Evolutionary conservation across 2,329 filamentous ascomycete genomes (phyloP), one percentile per base, ranked within the genome.

Genomic region (Fusarium liriodendri): DNA sequence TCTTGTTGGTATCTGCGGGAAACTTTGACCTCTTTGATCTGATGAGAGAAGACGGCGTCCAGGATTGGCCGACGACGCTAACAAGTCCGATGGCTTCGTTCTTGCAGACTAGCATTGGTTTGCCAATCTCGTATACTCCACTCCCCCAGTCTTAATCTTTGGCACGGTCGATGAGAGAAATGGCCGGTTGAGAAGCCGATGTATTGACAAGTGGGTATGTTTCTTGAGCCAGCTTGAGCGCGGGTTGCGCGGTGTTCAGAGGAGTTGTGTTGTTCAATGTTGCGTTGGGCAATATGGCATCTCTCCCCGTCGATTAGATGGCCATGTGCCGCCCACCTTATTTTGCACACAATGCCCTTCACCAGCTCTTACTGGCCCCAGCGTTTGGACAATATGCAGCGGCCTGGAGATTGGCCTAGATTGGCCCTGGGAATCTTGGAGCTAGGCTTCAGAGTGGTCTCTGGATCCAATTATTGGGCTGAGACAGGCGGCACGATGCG

Each of bases 401-500:
- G 62, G 50, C 59, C 62, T 72, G 35, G 55, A 67, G 76, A 77
- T 75, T 75, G 64, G 67, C 59, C 60, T 64, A 69, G 76, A 77
- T 75, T 75, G 63, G 66, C 59, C 58, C 64, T 65, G 62, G 66
- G 69, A 61, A 65, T 66, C 64, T 72, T 68, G 42, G 68, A 72
- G 73, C 73, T 72, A 78, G 65, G 67, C 71, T 74, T 69, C 60
- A 76, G 61, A 71, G 57, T 72, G 54, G 45, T 37, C 60, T 67
- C 68, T 64, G 69, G 65, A 72, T 63, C 77, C 75, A 78, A 77
- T 78, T 76, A 75, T 62, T 62, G 58, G 65, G 67, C 70, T 78
- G 74, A 78, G 77, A 77, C 75, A 76, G 64, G 67, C 76, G 76
- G 76, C 69, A 71, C 67, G 68, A 75, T 55, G 71, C 71, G 68